Evolutionary conservation across 805 yeast genomes (phyloP).

Genomic region (Pichia exigua): DNA sequence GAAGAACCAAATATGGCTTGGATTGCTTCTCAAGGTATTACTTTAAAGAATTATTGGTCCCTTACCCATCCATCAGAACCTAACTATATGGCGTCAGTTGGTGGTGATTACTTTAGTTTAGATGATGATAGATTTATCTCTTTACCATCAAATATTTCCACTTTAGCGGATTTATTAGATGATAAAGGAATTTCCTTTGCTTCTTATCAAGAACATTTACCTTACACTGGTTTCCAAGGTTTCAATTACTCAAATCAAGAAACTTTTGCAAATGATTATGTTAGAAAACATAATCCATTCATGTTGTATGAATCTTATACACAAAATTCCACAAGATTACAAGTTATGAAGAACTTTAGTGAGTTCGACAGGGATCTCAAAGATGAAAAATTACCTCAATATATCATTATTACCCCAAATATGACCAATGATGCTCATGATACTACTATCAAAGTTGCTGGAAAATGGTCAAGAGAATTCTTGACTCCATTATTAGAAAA

Average conservation of each 20-base stretch:
- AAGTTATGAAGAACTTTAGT: conserved; percentile 41
- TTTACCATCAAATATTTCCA: conserved; percentile 39
- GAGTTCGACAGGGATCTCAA: conserved; percentile 34
- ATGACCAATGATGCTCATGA: conserved; percentile 48
- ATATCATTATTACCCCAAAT: conserved; percentile 47
- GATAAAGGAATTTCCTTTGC: conserved; percentile 41
- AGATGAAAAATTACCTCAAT: conserved; percentile 39
- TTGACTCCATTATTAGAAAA: conserved; percentile 37
- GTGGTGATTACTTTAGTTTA: conserved; percentile 45
- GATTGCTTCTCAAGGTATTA: conserved; percentile 37
- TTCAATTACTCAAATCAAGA: conserved; percentile 37
- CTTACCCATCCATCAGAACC: conserved; percentile 49
- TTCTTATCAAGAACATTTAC: conserved; percentile 46
- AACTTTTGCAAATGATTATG: conserved; percentile 38
- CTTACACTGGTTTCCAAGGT: conserved; percentile 46
- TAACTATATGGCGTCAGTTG: conserved; percentile 42
- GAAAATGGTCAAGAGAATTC: conserved; percentile 39
- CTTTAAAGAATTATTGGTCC: conserved; percentile 44
- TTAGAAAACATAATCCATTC: conserved; percentile 47
- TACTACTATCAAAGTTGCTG: conserved; percentile 37
- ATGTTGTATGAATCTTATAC: conserved; percentile 35
- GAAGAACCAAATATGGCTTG: conserved; percentile 36
- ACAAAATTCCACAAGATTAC: conserved; percentile 29
- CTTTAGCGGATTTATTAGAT: conserved; percentile 41
- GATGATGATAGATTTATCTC: conserved; percentile 37